Base-by-base conservation (phyloP, 768 basidiomycete genomes). In the Clavulina sp. region DNA sequence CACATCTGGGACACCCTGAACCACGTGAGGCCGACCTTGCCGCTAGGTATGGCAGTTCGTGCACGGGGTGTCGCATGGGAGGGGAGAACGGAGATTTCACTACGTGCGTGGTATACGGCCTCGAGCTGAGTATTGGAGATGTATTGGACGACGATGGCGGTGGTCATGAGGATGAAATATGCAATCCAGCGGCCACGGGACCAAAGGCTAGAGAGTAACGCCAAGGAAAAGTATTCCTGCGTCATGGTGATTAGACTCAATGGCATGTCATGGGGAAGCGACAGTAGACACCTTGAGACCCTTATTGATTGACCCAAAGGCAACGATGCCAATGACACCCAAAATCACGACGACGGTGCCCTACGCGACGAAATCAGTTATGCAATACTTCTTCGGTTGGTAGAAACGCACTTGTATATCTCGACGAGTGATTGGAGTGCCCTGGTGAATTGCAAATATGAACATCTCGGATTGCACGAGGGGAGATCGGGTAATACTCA, bases 311-410 rank as follows among this genome's bases (percentile, higher is more conserved):
- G 79, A 81, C 26, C 86, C 84, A 57, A 89, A 89, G 0, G 79
- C 81, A 55, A 88, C 85, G 55, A 89, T 87, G 53, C 87, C 87
- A 38, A 89, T 72, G 50, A 91, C 87, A 13, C 87, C 85, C 18
- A 85, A 61, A 46, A 89, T 76, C 53, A 91, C 84, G 46, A 84
- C 71, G 34, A 86, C 68, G 4, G 87, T 91, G 16, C 87, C 87
- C 81, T 87, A 57, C 30, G 19, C 3, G 30, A 23, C 34, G 3
- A 41, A 33, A 55, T 48, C 57, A 40, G 46, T 51, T 52, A 23
- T 21, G 31, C 4, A 34, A n/a, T n/a, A n/a, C n/a, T n/a, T n/a
- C n/a, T n/a, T n/a, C n/a, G 43, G 63, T 78, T 55, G 28, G 19
- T 6, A 30, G 5, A 5, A n/a, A 52, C 52, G 33, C 59, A 83